Percentiles rank a stretch among this genome's conserved stretches.
Conservation (phyloP, 2,329 filamentous ascomycete species). For the Cadophora sp. region DNA sequence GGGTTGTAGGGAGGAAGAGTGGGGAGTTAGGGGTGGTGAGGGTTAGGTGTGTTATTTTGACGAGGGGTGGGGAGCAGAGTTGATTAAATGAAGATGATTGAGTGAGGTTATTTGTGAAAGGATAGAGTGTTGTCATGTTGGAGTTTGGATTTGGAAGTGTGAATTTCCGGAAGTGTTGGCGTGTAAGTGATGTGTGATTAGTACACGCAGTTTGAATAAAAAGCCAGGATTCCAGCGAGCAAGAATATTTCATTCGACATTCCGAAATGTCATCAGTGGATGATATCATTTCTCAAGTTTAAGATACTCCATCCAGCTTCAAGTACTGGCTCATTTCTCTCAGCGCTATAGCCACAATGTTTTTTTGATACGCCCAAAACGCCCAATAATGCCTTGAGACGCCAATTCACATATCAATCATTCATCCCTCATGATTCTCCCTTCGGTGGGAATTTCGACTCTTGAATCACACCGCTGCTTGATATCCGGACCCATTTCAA, state of each 20-base stretch:
- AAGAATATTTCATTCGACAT: neutral
- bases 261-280: neutral
- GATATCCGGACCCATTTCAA: slow-evolving; percentile 80
- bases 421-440: slow-evolving; percentile 46
- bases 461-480: slow-evolving; percentile 66
- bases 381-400: slow-evolving; percentile 26
- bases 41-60: slow-evolving; percentile 40
- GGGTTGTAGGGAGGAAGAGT: slow-evolving; percentile 16
- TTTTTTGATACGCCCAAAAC: slow-evolving; percentile 25
- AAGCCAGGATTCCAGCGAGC: too few relatives aligned
- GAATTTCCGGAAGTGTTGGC: neutral
- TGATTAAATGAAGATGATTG: slow-evolving; percentile 7
- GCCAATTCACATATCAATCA: slow-evolving; percentile 4
- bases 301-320: neutral
- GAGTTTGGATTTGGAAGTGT: neutral
- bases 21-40: slow-evolving; percentile 23
- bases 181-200: neutral
- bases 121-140: neutral
- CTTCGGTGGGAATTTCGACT: slow-evolving; percentile 82
- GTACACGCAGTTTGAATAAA: too few relatives aligned
- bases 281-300: neutral
- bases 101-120: neutral
- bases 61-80: slow-evolving; percentile 38
- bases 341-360: neutral
- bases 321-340: neutral